Evolutionary conservation across 2,329 filamentous ascomycete genomes (phyloP).

Genomic region (Venturia pyrina): DNA sequence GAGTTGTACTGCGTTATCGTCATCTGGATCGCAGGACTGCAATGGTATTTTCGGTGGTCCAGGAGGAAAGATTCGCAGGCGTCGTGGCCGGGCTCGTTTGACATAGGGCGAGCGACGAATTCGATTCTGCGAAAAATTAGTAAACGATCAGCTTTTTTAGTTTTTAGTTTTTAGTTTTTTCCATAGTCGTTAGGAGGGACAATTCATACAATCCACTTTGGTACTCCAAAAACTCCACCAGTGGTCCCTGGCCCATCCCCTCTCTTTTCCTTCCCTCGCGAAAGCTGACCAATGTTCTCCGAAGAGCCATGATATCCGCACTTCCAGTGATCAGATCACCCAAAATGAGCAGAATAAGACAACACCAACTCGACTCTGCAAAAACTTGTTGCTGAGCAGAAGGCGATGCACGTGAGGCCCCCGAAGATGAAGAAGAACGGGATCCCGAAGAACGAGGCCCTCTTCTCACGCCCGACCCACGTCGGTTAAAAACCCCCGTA

Average conservation of each 20-base stretch:
- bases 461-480: too few relatives aligned
- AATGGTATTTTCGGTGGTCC: background rate
- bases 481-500: background rate
- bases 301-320: slow-evolving; percentile 19
- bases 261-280: background rate
- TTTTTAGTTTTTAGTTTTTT: background rate
- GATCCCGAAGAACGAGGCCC: too few relatives aligned
- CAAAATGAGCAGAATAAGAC: slow-evolving; percentile 29
- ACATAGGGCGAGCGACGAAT: background rate
- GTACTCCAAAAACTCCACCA: background rate
- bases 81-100: background rate
- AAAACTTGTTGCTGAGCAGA: background rate
- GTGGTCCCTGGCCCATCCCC: background rate
- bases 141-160: too few relatives aligned
- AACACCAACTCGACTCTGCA: slow-evolving; percentile 23
- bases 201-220: slow-evolving; percentile 3
- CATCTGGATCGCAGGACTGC: background rate
- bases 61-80: background rate
- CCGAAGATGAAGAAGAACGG: too few relatives aligned
- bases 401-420: background rate
- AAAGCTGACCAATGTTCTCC: background rate
- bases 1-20: background rate
- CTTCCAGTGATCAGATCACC: slow-evolving; percentile 34
- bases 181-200: background rate
- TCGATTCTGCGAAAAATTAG: background rate